Base-by-base conservation (phyloP, 2,329 filamentous ascomycete genomes). In the Aspergillus novoparasiticus region DNA sequence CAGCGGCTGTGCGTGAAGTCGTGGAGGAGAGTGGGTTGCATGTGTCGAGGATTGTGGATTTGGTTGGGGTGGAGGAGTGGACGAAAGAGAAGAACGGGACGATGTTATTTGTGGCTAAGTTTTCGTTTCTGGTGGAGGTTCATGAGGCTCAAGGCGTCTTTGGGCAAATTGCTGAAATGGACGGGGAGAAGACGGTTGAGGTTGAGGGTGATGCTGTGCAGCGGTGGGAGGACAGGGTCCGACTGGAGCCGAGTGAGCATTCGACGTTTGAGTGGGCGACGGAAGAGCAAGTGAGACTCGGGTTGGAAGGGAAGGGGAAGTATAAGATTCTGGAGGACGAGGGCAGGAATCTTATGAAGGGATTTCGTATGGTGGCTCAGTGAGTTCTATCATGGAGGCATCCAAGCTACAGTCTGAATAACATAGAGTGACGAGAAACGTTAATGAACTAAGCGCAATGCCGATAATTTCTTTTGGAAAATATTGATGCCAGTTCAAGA, bases 1-100 rank as follows among this genome's bases (percentile, higher is more conserved):
- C 83, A 57, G 80, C 79, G 1, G 80, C 81, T 2, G 83, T 76
- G 11, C 78, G 84, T 9, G 84, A 86, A 66, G 72, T 85, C 12
- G 77, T 79, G 48, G 84, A 87, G 69, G 84, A 86, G 68, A 81
- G 81, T 0, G 84, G 84, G 0, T 71, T 86, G 26, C 74, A 73
- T 50, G 80, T 83, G 3, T 79, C 72, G 26, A 71, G 71, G 12
- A 73, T 86, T 41, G 70, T 80, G 2, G 76, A 80, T 30, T 73
- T 82, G 58, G 79, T 83, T 9, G 72, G 71, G 6, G 68, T 74
- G 6, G 71, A 75, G 54, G 64, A 69, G 19, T 78, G 79, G 70
- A 71, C 73, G 51, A 67, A 68, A 66, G 71, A 69, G 46, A 70
- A 62, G 57, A 63, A 41, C 41, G 71, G 64, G 51, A 68, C 50